Conservation (phyloP, 192 early-diverging fungal genomes). For the Chytriomyces hyalinus region DNA sequence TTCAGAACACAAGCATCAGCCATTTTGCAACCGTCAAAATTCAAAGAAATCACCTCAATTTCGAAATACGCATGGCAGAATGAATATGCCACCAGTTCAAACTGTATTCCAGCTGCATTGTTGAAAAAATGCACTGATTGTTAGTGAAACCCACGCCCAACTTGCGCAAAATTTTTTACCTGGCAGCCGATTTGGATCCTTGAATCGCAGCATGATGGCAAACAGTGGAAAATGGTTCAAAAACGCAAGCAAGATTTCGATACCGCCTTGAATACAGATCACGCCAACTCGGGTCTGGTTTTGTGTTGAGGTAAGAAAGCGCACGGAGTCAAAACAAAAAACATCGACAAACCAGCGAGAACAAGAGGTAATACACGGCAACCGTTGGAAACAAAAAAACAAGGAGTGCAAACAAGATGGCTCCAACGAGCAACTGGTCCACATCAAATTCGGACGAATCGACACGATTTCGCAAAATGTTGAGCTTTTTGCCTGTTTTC, state of each 20-base stretch:
- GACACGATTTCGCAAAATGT: constrained; percentile 87
- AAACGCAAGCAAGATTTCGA: constrained; percentile 86
- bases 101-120: background rate
- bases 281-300: constrained; percentile 77
- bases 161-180: constrained; percentile 55
- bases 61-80: background rate
- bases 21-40: background rate
- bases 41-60: constrained; percentile 11
- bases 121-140: background rate
- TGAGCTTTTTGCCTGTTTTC: constrained; percentile 74
- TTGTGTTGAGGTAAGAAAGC: no score
- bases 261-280: constrained; percentile 76
- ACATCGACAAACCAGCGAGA: constrained; percentile 71
- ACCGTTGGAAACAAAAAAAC: constrained; percentile 96
- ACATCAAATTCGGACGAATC: constrained; percentile 93
- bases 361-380: constrained; percentile 88
- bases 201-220: constrained; percentile 85
- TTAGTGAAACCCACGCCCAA: constrained; percentile 18
- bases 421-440: constrained; percentile 93
- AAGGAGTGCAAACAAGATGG: constrained; percentile 90
- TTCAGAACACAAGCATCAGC: background rate
- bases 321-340: background rate
- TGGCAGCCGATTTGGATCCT: constrained; percentile 86
- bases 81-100: background rate
- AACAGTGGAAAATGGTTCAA: constrained; percentile 97